A percentile compares a stretch with the other conserved stretches of the same genome.
Evolutionary conservation across 768 basidiomycete species (phyloP).

Genomic region (Hericium erinaceus): DNA sequence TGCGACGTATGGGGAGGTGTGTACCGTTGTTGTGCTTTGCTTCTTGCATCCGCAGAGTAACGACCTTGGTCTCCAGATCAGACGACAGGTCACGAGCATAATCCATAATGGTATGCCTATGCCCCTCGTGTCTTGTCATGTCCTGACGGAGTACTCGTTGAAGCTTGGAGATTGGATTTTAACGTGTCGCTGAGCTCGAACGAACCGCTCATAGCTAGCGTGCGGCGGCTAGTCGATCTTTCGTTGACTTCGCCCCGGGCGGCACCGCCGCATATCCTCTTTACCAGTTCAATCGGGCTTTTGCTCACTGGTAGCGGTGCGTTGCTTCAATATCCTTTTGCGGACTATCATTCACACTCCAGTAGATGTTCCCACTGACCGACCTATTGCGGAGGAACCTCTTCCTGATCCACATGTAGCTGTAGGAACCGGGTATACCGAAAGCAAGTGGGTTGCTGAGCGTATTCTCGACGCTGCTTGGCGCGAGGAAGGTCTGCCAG

Average conservation of each 20-base stretch:
- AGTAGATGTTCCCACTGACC: background rate
- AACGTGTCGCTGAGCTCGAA: slow-evolving; percentile 18
- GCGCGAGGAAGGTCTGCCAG: background rate
- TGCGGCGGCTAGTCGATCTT: slow-evolving; percentile 18
- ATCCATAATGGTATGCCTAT: background rate
- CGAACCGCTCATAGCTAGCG: slow-evolving; percentile 15
- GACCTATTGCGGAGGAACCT: background rate
- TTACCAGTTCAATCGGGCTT: slow-evolving; percentile 19
- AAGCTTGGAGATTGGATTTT: slow-evolving; percentile 22
- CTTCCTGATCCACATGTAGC: background rate
- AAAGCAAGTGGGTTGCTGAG: slow-evolving; percentile 9
- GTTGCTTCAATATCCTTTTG: background rate
- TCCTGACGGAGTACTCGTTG: background rate
- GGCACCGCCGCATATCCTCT: slow-evolving; percentile 12
- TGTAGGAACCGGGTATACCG: background rate
- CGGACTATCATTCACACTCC: background rate
- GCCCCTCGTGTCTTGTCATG: background rate
- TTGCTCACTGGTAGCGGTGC: slow-evolving; percentile 2
- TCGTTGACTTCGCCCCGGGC: slow-evolving; percentile 11
- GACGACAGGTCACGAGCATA: background rate
- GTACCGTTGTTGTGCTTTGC: background rate
- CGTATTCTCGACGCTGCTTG: background rate
- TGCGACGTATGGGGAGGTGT: background rate
- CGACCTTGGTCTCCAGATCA: background rate
- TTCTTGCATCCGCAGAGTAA: background rate